Evolutionary conservation across 2,329 filamentous ascomycete species (phyloP), one percentile per base, ranked within the genome.

Genomic region (Stagonosporopsis chrysanthemi): DNA sequence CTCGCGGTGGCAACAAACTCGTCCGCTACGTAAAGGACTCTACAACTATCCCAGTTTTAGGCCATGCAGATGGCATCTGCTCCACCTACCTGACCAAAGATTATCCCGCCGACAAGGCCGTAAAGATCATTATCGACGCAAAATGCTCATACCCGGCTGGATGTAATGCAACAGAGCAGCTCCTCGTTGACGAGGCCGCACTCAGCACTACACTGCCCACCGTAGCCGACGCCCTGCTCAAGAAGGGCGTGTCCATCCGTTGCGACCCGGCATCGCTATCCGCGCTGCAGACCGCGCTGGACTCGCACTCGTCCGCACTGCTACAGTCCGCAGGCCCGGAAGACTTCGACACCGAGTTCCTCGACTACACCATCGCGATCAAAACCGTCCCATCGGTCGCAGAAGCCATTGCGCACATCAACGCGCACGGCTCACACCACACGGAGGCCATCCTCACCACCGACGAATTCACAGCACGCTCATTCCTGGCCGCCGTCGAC

Each of bases 81-180:
- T 86, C 88, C 61, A 87, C 92, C 61, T 99, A 95, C 77, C 83
- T 99, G 48, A 90, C 95, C 69, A 82, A 83, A 11, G 90, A 92
- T 56, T 93, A 91, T 44, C 89, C 96, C 67, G 78, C 82, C 36
- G 79, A 83, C 40, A 88, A 91, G 78, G 91, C 92, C 12, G 84
- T 85, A 19, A 86, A 86, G 60, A 89, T 97, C 52, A 81, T 98
- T 44, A 82, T 97, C 52, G 95, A 99, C 78, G 90, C 94, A 43
- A 99, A 99, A 80, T 92, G 90, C 24, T 90, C 89, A 76, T 99
- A 99, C 73, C 92, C 94, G 1, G 95, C 95, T 35, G 95, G 94
- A 14, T 99, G 95, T 82, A 99, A 99, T 80, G 88, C 90, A 39
- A 79, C 93, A n/a, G 95, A 99, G 79, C 96, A 92, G 1, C 84